Conservation (phyloP, 352 stramenopile genomes). For the Phytophthora cryptogea region DNA sequence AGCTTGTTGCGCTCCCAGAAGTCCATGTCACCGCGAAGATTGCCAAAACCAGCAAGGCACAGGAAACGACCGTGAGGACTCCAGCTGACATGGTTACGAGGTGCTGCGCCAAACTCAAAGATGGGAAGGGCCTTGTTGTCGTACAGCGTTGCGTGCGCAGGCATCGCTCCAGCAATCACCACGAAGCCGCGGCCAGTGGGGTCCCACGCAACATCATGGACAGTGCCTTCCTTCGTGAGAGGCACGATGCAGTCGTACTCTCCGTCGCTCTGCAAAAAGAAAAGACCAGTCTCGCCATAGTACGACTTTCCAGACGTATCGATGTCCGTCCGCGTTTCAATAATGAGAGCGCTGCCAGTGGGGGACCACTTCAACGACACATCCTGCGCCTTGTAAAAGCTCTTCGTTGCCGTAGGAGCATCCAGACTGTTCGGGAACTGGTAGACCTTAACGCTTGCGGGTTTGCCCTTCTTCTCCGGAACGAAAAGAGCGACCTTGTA, state of each 20-base stretch:
- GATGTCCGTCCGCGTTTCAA: constrained; percentile 92
- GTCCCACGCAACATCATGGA: constrained; percentile 96
- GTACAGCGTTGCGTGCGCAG: constrained; percentile 95
- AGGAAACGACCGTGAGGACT: constrained; percentile 97
- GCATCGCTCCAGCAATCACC: constrained; percentile 96
- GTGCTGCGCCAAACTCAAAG: constrained; percentile 96
- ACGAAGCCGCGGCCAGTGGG: constrained; percentile 92
- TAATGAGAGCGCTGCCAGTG: constrained; percentile 83
- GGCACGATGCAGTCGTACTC: constrained; percentile 92
- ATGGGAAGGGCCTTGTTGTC: constrained; percentile 94
- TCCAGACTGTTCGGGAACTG: constrained; percentile 74
- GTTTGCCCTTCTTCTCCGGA: constrained; percentile 90
- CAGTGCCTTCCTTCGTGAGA: constrained; percentile 89
- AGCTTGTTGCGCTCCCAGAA: constrained; percentile 96
- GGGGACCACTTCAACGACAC: constrained; percentile 91
- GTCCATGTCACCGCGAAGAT: constrained; percentile 96
- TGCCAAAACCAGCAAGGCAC: constrained; percentile 95
- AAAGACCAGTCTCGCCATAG: constrained; percentile 97
- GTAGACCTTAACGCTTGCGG: constrained; percentile 84
- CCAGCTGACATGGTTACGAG: constrained; percentile 96
- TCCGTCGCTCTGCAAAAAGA: constrained; percentile 93
- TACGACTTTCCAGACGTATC: constrained; percentile 96
- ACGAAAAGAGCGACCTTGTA: constrained; percentile 90
- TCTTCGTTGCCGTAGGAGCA: constrained; percentile 77
- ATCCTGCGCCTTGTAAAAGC: constrained; percentile 92